Base-by-base conservation (phyloP, 768 basidiomycete genomes). In the Pisolithus tinctorius region DNA sequence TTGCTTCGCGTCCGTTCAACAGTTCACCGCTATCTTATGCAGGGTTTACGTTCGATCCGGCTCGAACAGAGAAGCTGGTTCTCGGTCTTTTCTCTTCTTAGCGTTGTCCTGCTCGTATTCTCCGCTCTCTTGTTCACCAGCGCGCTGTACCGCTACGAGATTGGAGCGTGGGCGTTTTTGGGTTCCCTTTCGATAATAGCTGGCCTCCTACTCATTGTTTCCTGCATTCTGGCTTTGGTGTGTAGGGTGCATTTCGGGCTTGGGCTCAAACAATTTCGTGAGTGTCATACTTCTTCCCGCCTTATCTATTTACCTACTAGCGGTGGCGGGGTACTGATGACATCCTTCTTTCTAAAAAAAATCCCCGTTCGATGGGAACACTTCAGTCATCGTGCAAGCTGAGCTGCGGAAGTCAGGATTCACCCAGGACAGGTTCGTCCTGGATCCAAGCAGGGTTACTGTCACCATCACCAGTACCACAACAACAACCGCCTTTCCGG, bases 161-260 rank as follows among this genome's bases (percentile, higher is more conserved):
- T 56, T 29, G 1, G 11, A 16, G 36, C 23, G 10, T 68, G 67
- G 67, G 62, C 69, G 5, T 79, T 78, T 58, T 79, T 80, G 49
- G 71, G 75, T 4, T 73, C 73, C 5, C 64, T 80, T 30, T 70
- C 74, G 9, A 60, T 61, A 8, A 38, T 73, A 4, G 62, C 77
- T 0, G 76, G 74, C 53, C 45, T 72, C 25, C 60, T 80, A 14
- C 62, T 74, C 30, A 58, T 78, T 7, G 54, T 64, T 6, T 74
- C 76, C 4, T 65, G 70, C n/a, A 52, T 67, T 29, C 54, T 81
- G 9, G 78, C 73, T 6, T 42, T 80, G 41, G 43, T 75, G n/a
- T 81, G 79, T 61, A 69, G 78, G 47, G 51, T 74, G 27, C 74
- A 80, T 55, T 83, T 81, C 58, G 80, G 76, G 9, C 76, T 73